Evolutionary conservation across 2,329 filamentous ascomycete genomes (phyloP).

Genomic region (Phialophora expanda): DNA sequence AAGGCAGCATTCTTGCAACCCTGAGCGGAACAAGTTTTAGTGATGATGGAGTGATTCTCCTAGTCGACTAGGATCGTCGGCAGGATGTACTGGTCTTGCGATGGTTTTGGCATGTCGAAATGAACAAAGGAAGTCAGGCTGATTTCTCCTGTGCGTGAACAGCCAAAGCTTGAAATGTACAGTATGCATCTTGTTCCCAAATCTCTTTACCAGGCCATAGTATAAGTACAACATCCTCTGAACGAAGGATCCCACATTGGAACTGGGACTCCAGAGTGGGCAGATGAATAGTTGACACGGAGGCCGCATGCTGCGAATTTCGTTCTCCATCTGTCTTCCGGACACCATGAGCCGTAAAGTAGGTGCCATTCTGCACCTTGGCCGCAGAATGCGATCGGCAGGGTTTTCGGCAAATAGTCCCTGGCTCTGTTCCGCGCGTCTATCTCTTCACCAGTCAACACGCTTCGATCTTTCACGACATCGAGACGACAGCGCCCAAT

Average conservation of each 20-base stretch:
- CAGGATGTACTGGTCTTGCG: background rate
- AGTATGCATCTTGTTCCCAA: background rate
- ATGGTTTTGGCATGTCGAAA: background rate
- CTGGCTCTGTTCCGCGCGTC: background rate
- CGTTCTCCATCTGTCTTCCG: background rate
- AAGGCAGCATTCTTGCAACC: background rate
- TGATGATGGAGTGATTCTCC: background rate
- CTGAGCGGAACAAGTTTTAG: background rate
- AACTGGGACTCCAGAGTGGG: background rate
- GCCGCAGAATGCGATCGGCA: background rate
- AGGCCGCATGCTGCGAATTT: background rate
- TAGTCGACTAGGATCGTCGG: background rate
- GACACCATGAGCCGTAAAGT: background rate
- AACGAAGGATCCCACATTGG: constrained; percentile 1
- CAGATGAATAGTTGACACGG: background rate
- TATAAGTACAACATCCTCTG: constrained; percentile 18
- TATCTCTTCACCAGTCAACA: background rate
- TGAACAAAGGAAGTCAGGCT: background rate
- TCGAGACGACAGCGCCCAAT: constrained; percentile 82
- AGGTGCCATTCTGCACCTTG: background rate
- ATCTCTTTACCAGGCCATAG: constrained; percentile 8
- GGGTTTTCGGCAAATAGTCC: background rate
- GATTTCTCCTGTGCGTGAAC: background rate
- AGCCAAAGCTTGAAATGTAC: background rate
- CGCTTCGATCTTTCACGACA: constrained; percentile 70